Base-by-base conservation (phyloP, 176 grass and related monocot genomes). In the Carex kokanica region DNA sequence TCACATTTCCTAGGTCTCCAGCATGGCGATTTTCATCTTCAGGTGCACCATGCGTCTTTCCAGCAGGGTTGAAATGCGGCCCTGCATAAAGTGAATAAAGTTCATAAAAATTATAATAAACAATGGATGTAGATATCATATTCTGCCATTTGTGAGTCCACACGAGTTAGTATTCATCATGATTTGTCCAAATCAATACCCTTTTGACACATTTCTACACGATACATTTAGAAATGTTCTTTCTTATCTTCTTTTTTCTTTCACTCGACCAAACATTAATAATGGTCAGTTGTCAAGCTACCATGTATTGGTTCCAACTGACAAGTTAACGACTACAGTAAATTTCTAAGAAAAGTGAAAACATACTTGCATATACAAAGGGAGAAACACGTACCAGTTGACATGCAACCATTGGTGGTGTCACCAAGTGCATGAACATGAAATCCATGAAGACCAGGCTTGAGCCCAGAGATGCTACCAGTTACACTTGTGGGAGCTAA, bases 351-450 rank as follows among this genome's bases (percentile, higher is more conserved):
- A 40, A 59, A 60, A 24, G 2, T 25, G 24, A 56, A 20, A 79
- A 2, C 11, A 49, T 71, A 9, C 20, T 49, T 18, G 23, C 17
- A 58, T 38, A 5, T 34, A 15, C 2, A 41, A 53, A 67, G 27
- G 6, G 16, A 73, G 57, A n/a, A 60, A 5, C 5, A 79, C 12
- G 12, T 90, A 98, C 95, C 95, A 90, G 95, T 98, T 15, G 92
- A 98, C 89, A 95, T 83, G 95, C 95, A 98, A 2, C 92, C 95
- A 61, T 94, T 98, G 12, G 95, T 98, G 66, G 92, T 98, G 86
- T 98, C 95, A 20, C 92, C 95, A 73, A 95, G 90, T 0, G 95
- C 89, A 0, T 94, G 95, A 45, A 98, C 92, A 86, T 98, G 95
- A 82, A 98, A 98, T 2, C 95, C 95, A 24, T 98, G 92, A 40